A percentile compares a stretch with the other conserved stretches of the same genome.
Conservation (phyloP, 2,329 filamentous ascomycete species). For the Cercospora brassicicola region DNA sequence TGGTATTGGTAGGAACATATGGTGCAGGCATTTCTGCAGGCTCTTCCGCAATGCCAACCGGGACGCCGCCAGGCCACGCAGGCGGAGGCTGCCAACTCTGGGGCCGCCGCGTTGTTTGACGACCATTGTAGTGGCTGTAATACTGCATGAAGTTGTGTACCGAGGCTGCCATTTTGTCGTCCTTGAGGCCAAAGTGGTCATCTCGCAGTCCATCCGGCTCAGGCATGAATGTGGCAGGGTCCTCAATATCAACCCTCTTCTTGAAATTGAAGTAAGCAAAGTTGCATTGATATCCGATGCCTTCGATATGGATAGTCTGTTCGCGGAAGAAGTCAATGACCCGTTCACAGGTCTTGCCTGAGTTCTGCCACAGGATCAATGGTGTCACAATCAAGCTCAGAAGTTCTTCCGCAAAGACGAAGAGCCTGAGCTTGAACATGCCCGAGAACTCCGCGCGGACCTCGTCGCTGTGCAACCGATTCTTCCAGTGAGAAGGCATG, state of each 20-base stretch:
- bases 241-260: constrained; percentile 62
- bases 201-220: constrained; percentile 63
- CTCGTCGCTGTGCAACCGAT: constrained; percentile 87
- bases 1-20: constrained; percentile 1
- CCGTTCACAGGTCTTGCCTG: constrained; percentile 85
- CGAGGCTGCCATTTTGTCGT: constrained; percentile 97
- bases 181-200: constrained; percentile 92
- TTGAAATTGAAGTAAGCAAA: constrained; percentile 98
- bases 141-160: constrained; percentile 94
- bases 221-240: constrained; percentile 39
- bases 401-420: constrained; percentile 91
- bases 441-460: constrained; percentile 86
- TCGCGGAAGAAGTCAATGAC: constrained; percentile 98
- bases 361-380: constrained; percentile 79
- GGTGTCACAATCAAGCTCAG: constrained; percentile 90
- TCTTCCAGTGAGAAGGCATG: constrained; percentile 83
- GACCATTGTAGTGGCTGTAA: constrained; percentile 54
- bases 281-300: constrained; percentile 91
- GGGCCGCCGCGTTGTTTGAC: constrained; percentile 31
- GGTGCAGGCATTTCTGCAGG: constrained; percentile 4
- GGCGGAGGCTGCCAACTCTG: constrained; percentile 37
- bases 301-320: constrained; percentile 95
- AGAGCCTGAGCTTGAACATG: constrained; percentile 86
- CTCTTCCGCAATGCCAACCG: constrained; percentile 29
- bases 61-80: constrained; percentile 36